phyloP scores from a whole-genome alignment of 257 asterid genomes.

The Fraxinus excelsior region DNA sequence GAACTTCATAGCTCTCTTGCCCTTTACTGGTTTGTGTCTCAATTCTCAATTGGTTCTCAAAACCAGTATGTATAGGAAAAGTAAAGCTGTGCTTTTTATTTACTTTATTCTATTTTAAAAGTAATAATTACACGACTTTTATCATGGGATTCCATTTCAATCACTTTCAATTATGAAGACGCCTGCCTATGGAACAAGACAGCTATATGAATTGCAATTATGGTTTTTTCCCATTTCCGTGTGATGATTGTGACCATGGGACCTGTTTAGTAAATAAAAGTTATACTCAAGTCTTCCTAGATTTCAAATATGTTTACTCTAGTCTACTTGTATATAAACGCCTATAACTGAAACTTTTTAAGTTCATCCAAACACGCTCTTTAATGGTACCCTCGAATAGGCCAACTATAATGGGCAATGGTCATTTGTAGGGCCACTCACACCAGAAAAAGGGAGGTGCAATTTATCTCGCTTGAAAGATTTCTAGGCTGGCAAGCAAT shows the following conservation, averaged over 20 bases:
- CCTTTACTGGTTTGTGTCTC: background rate
- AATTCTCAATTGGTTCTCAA: slow-evolving; percentile 2
- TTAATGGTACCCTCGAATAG: background rate
- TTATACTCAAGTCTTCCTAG: no score
- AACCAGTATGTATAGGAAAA: slow-evolving; percentile 22
- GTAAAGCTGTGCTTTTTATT: slow-evolving; percentile 3
- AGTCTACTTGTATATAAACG: no score
- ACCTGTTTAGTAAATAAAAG: background rate
- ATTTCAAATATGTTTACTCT: no score
- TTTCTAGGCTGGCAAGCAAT: slow-evolving; percentile 14
- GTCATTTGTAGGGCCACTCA: no score
- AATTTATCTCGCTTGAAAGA: background rate
- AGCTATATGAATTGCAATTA: no score
- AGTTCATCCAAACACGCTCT: background rate
- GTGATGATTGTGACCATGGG: background rate
- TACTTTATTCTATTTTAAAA: background rate
- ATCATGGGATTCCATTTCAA: background rate
- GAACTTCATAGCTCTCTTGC: slow-evolving; percentile 54
- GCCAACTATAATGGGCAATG: background rate
- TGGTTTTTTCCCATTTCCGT: no score
- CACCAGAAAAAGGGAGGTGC: background rate
- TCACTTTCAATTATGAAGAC: no score
- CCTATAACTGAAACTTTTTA: no score
- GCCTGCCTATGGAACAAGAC: no score
- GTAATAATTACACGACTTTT: background rate